Conservation (phyloP, 768 basidiomycete genomes). For the Tylopilus balloui region DNA sequence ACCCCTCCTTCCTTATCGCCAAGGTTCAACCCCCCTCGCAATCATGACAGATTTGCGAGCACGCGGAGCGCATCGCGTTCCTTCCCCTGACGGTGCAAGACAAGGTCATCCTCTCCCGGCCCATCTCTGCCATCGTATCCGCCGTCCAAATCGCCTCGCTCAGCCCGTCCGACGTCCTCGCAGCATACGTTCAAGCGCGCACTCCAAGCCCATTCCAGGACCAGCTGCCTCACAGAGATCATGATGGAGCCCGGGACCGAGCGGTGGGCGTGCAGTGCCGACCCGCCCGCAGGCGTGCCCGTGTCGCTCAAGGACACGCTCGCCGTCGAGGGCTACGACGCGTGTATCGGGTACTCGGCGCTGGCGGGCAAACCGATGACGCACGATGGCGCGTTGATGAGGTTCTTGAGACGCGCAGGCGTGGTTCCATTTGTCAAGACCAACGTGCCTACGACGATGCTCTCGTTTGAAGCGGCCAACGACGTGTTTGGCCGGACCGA, state of each 20-base stretch:
- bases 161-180: slow-evolving; percentile 39
- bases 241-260: slow-evolving; percentile 48
- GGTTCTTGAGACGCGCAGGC: slow-evolving; percentile 54
- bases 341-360: slow-evolving; percentile 56
- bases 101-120: slow-evolving; percentile 28
- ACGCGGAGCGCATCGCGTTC: slow-evolving; percentile 28
- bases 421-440: slow-evolving; percentile 67
- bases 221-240: slow-evolving; percentile 67
- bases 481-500: slow-evolving; percentile 56
- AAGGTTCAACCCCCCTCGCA: slow-evolving; percentile 7
- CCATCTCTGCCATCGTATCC: slow-evolving; percentile 30
- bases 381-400: slow-evolving; percentile 47
- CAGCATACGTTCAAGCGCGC: slow-evolving; percentile 53
- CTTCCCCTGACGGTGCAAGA: slow-evolving; percentile 33
- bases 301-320: slow-evolving; percentile 63
- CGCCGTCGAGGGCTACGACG: slow-evolving; percentile 51
- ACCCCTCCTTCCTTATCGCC: neutral
- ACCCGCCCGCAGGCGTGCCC: slow-evolving; percentile 60
- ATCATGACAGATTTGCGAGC: slow-evolving; percentile 34
- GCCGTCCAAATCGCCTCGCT: slow-evolving; percentile 31
- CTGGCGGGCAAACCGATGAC: slow-evolving; percentile 42
- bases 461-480: slow-evolving; percentile 54
- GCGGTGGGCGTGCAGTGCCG: slow-evolving; percentile 20
- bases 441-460: slow-evolving; percentile 54
- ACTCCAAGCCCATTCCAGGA: slow-evolving; percentile 48